Percentiles rank a stretch among this genome's conserved stretches.
Conservation (phyloP, 345 rosid genomes). For the Populus tremula region DNA sequence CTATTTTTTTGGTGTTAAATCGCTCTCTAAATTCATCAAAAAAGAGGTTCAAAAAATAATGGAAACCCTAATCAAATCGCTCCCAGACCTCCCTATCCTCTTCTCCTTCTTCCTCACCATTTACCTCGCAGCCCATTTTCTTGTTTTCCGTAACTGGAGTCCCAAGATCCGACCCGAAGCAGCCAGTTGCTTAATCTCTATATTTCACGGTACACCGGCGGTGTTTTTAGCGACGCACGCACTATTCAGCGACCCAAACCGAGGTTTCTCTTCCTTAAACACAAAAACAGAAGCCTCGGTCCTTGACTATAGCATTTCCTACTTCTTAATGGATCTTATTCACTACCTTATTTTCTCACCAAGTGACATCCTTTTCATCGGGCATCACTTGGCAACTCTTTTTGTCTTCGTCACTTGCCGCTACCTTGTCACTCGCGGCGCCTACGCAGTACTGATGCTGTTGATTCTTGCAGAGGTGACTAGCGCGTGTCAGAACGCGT, state of each 20-base stretch:
- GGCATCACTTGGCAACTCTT: slow-evolving; percentile 78
- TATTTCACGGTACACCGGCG: slow-evolving; percentile 80
- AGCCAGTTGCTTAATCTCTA: slow-evolving; percentile 72
- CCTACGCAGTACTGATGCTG: slow-evolving; percentile 59
- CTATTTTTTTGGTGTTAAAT: neutral
- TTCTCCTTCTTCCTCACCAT: slow-evolving; percentile 50
- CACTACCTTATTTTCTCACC: slow-evolving; percentile 81
- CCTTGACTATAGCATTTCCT: slow-evolving; percentile 79
- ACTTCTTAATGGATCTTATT: slow-evolving; percentile 68
- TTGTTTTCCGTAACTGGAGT: slow-evolving; percentile 69
- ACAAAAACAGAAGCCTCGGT: slow-evolving; percentile 48
- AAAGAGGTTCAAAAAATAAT: neutral
- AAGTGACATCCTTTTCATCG: slow-evolving; percentile 77
- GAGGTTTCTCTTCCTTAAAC: slow-evolving; percentile 57
- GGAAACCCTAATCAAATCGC: slow-evolving; percentile 22
- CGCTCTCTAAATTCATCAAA: neutral
- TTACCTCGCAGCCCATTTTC: slow-evolving; percentile 51
- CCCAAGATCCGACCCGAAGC: slow-evolving; percentile 70
- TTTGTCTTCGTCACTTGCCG: slow-evolving; percentile 87
- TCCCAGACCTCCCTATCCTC: slow-evolving; percentile 48
- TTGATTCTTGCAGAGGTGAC: slow-evolving; percentile 80
- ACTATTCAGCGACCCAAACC: slow-evolving; percentile 38
- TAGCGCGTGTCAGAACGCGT: slow-evolving; percentile 83
- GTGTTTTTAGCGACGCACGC: slow-evolving; percentile 61
- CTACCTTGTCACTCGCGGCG: slow-evolving; percentile 65